Conservation (phyloP, 495 filamentous ascomycete species). For the Podospora fimiseda region DNA sequence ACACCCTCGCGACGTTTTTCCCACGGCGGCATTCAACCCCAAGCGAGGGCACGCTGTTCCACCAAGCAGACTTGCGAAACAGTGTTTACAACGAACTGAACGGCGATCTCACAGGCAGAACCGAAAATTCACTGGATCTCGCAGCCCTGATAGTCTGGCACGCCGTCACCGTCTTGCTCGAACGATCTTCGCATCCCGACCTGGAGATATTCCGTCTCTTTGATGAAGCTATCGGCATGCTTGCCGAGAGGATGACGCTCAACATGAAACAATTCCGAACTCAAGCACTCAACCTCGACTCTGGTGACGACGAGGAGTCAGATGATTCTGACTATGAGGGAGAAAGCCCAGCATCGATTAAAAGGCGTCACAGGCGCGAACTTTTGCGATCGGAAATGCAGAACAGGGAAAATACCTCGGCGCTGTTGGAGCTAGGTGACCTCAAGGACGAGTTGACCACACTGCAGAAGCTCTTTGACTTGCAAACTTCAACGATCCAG, state of each 20-base stretch:
- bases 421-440: constrained; percentile 58
- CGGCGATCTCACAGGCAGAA: constrained; percentile 57
- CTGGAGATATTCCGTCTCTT: constrained; percentile 61
- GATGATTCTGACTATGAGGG: constrained; percentile 37
- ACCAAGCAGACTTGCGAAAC: constrained; percentile 56
- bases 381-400: constrained; percentile 43
- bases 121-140: constrained; percentile 56
- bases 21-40: constrained; percentile 43
- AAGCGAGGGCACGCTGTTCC: constrained; percentile 51
- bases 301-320: constrained; percentile 40
- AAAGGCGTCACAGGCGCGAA: constrained; percentile 47
- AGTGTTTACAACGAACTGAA: constrained; percentile 65
- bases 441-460: constrained; percentile 61
- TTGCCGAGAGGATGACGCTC: constrained; percentile 57
- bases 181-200: constrained; percentile 51
- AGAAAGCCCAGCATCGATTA: constrained; percentile 37
- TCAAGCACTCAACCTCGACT: constrained; percentile 37
- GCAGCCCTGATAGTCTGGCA: constrained; percentile 57
- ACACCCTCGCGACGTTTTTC: constrained; percentile 54
- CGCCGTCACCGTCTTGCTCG: constrained; percentile 56
- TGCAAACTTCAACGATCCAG: constrained; percentile 47
- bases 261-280: constrained; percentile 58
- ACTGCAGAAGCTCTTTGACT: constrained; percentile 51
- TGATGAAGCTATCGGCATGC: constrained; percentile 59
- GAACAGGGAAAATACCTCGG: constrained; percentile 58